Percentiles rank a stretch among this genome's conserved stretches.
phyloP scores from a whole-genome alignment of 768 basidiomycete genomes.

The Neoboletus brunneissimus region DNA sequence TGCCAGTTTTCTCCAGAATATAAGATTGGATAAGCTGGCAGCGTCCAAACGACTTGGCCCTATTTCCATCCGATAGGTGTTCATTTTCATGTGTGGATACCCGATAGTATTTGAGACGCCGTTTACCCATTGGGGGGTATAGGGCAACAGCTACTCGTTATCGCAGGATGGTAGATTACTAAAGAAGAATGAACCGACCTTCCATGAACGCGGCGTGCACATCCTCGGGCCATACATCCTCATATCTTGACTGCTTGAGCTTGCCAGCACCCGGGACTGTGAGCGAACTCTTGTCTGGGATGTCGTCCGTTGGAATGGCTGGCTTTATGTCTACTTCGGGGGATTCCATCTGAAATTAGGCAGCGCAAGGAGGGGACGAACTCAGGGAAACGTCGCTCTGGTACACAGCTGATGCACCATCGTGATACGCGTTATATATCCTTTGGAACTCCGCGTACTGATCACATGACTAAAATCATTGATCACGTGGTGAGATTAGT shows the following conservation, averaged over 20 bases:
- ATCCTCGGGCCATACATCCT: conserved; percentile 35
- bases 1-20: conserved; percentile 37
- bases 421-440: conserved; percentile 13
- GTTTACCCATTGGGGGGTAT: conserved; percentile 37
- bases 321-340: conserved; percentile 16
- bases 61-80: conserved; percentile 5
- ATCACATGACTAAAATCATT: conserved; percentile 31
- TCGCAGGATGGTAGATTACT: conserved; percentile 5
- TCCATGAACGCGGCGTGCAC: conserved; percentile 38
- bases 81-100: conserved; percentile 19
- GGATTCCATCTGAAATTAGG: conserved; percentile 24
- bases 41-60: conserved; percentile 34
- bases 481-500: conserved; percentile 18
- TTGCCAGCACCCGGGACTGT: conserved; percentile 3
- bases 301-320: conserved; percentile 6
- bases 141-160: conserved; percentile 25
- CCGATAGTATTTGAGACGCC: conserved; percentile 33
- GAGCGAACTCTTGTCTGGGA: neutral
- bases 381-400: conserved; percentile 2
- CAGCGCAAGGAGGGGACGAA: conserved; percentile 5
- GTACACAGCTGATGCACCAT: conserved; percentile 1
- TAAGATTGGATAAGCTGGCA: conserved; percentile 41
- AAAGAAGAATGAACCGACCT: conserved; percentile 21
- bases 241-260: conserved; percentile 33
- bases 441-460: conserved; percentile 22